Evolutionary conservation across 148 eudicot species (phyloP).

Genomic region (Cornus suecica): DNA sequence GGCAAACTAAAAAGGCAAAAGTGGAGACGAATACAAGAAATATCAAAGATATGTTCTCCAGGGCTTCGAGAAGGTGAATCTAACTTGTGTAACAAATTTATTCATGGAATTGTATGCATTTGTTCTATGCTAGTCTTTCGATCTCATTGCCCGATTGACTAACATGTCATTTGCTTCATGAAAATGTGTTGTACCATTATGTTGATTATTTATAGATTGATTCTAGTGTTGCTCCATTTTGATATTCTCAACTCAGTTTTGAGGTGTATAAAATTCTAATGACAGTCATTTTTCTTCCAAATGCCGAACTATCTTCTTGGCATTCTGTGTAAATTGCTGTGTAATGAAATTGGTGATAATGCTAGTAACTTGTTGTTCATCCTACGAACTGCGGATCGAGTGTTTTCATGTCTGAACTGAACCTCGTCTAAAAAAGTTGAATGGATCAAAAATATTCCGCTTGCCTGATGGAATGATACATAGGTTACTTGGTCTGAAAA

Average conservation of each 20-base stretch:
- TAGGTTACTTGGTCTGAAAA: too few species aligned
- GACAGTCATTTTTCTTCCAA: too few species aligned
- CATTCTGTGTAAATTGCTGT: too few species aligned
- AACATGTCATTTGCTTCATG: not conserved
- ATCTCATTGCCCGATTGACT: not conserved
- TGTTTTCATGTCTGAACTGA: too few species aligned
- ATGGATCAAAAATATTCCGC: too few species aligned
- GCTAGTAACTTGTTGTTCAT: too few species aligned
- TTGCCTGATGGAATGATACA: too few species aligned
- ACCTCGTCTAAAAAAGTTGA: too few species aligned
- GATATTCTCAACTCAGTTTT: not conserved
- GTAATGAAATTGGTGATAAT: too few species aligned
- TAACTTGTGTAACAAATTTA: conserved; percentile 14
- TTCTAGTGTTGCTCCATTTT: not conserved
- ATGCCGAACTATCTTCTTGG: too few species aligned
- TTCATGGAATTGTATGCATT: not conserved
- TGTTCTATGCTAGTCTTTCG: not conserved
- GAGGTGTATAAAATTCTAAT: too few species aligned
- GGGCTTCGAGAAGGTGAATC: conserved; percentile 64
- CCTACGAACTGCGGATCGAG: too few species aligned
- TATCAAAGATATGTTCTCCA: conserved; percentile 83
- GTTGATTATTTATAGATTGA: not conserved
- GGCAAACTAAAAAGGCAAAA: conserved; percentile 73
- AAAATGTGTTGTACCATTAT: not conserved
- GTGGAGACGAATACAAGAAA: conserved; percentile 68